Evolutionary conservation across 495 filamentous ascomycete species (phyloP).

Genomic region (Penicillium canariense): DNA sequence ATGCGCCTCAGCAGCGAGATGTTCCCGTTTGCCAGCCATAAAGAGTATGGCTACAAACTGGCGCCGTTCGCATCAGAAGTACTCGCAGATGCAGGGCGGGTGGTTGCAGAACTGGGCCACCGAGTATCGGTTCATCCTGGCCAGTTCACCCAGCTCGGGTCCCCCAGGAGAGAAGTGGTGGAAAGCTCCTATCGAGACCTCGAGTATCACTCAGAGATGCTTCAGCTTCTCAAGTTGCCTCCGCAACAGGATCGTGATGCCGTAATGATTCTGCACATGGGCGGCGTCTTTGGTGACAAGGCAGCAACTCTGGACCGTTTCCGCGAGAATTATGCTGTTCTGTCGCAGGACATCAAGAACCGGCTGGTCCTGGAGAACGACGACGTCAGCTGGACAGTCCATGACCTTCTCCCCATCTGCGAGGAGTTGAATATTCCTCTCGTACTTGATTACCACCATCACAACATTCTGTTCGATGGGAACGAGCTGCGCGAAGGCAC

Average conservation of each 20-base stretch:
- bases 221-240: constrained; percentile 73
- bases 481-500: constrained; percentile 78
- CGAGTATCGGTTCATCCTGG: constrained; percentile 89
- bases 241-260: constrained; percentile 82
- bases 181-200: constrained; percentile 75
- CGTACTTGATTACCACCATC: constrained; percentile 91
- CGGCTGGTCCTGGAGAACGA: constrained; percentile 92
- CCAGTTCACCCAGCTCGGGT: constrained; percentile 89
- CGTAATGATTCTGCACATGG: constrained; percentile 94
- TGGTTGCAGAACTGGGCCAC: constrained; percentile 79
- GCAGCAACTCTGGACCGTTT: constrained; percentile 78
- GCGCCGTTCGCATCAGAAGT: constrained; percentile 81
- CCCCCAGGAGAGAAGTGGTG: constrained; percentile 71
- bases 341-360: constrained; percentile 68
- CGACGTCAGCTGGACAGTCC: constrained; percentile 86
- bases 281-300: constrained; percentile 89
- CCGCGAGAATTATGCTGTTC: constrained; percentile 66
- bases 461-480: constrained; percentile 86
- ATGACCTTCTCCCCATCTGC: constrained; percentile 87
- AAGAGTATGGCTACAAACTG: constrained; percentile 82
- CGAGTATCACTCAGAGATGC: constrained; percentile 85
- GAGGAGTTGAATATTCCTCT: constrained; percentile 91
- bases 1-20: constrained; percentile 91
- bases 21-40: constrained; percentile 93
- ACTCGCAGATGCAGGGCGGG: constrained; percentile 71